phyloP scores from a whole-genome alignment of 129 eudicot species.

The Deinandra increscens region DNA sequence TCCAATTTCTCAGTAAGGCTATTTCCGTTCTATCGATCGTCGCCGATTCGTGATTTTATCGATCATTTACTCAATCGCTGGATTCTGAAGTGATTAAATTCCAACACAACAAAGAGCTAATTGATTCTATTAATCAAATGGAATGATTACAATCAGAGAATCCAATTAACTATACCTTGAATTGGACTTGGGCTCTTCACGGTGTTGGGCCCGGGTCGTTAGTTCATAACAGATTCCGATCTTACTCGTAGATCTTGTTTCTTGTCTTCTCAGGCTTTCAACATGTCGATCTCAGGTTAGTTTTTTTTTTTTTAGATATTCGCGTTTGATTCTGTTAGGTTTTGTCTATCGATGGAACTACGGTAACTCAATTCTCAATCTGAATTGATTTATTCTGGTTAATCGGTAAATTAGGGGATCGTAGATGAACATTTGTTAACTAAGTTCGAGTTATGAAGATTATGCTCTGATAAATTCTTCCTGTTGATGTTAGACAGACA shows the following conservation, averaged over 20 bases:
- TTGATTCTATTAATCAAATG: too few species aligned
- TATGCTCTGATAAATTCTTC: not conserved
- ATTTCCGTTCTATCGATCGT: slow-evolving; percentile 5
- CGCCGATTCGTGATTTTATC: not conserved
- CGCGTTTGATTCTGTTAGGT: slow-evolving; percentile 3
- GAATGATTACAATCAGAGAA: too few species aligned
- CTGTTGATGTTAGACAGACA: not conserved
- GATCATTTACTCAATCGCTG: not conserved
- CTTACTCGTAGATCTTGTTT: slow-evolving; percentile 22
- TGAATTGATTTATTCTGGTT: slow-evolving; percentile 2
- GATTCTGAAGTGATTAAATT: too few species aligned
- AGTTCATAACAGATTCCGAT: too few species aligned
- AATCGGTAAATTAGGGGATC: not conserved
- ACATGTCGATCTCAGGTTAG: slow-evolving; percentile 29
- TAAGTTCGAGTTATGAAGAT: slow-evolving; percentile 13
- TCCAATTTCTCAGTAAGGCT: slow-evolving; percentile 18
- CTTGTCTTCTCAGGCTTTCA: slow-evolving; percentile 24
- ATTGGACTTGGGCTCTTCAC: too few species aligned
- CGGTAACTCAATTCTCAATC: slow-evolving; percentile 1
- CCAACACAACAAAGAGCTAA: too few species aligned
- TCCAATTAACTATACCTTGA: too few species aligned
- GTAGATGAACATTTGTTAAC: not conserved
- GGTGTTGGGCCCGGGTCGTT: too few species aligned
- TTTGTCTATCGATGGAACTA: not conserved
- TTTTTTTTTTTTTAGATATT: not conserved